phyloP scores from a whole-genome alignment of 2,329 filamentous ascomycete species.

The Macrophomina pseudophaseolina region DNA sequence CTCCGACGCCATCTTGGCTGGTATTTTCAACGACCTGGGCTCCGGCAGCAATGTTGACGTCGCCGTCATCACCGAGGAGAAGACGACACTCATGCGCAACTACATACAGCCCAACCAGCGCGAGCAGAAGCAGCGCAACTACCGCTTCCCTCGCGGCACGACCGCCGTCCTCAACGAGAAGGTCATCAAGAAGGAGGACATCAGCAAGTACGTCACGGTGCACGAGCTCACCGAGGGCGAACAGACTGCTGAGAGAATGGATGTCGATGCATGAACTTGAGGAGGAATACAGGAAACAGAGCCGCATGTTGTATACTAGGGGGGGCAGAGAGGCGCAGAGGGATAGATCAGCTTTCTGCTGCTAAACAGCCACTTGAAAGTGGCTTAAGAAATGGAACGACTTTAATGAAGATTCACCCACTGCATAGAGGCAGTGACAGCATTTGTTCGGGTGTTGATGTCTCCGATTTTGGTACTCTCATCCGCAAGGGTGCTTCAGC shows the following conservation, averaged over 20 bases:
- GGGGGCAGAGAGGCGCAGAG: background rate
- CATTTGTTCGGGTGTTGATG: background rate
- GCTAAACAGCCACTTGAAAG: background rate
- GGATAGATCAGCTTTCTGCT: constrained; percentile 9
- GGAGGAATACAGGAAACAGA: background rate
- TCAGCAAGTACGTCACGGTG: constrained; percentile 91
- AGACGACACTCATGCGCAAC: constrained; percentile 91
- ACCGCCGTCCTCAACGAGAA: constrained; percentile 96
- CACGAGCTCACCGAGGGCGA: constrained; percentile 77
- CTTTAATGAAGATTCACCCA: constrained; percentile 2
- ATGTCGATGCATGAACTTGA: constrained; percentile 57
- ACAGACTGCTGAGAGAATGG: constrained; percentile 67
- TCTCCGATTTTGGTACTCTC: background rate
- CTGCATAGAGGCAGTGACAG: background rate
- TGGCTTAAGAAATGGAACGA: constrained; percentile 10
- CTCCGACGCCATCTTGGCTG: constrained; percentile 87
- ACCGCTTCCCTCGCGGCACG: constrained; percentile 88
- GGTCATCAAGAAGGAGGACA: constrained; percentile 90
- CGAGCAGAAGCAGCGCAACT: constrained; percentile 89
- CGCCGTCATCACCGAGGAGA: constrained; percentile 91
- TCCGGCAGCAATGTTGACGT: constrained; percentile 98
- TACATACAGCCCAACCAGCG: constrained; percentile 93
- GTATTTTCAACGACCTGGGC: constrained; percentile 98
- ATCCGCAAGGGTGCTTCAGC: background rate
- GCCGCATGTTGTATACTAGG: background rate